These are phyloP conservation scores for Colletotrichum sp. DNA, from an alignment of 2,329 filamentous ascomycete genomes.

Conservation along the genomic window DNA sequence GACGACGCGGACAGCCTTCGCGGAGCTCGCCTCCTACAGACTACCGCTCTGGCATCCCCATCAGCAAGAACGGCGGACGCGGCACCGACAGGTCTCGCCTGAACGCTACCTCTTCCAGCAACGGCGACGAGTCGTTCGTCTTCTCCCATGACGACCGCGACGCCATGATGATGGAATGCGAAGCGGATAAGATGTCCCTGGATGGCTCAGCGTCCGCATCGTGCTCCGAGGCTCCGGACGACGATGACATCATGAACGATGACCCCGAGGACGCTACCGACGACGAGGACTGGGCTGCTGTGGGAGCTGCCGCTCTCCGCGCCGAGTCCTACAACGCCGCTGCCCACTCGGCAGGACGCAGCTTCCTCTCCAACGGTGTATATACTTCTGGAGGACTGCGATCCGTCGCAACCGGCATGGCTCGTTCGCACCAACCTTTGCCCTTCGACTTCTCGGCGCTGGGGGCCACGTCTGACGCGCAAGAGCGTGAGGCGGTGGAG, in stretches of 20 bases:
- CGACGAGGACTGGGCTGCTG: slow-evolving; percentile 93
- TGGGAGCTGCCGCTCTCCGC: slow-evolving; percentile 85
- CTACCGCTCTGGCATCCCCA: slow-evolving; percentile 61
- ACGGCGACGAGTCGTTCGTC: slow-evolving; percentile 73
- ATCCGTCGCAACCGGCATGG: slow-evolving; percentile 60
- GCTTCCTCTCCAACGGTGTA: slow-evolving; percentile 51
- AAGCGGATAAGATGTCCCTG: slow-evolving; percentile 94
- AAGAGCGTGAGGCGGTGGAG: slow-evolving; percentile 83
- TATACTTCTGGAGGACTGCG: slow-evolving; percentile 53
- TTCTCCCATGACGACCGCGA: slow-evolving; percentile 76
- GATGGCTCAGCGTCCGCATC: slow-evolving; percentile 74
- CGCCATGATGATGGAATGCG: slow-evolving; percentile 76
- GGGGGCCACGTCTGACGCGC: slow-evolving; percentile 63
- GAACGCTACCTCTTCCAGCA: slow-evolving; percentile 62
- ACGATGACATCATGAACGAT: slow-evolving; percentile 71
- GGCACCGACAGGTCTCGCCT: slow-evolving; percentile 53
- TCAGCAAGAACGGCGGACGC: slow-evolving; percentile 50
- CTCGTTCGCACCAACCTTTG: slow-evolving; percentile 54
- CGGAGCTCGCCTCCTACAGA: slow-evolving; percentile 47
- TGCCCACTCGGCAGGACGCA: slow-evolving; percentile 52
- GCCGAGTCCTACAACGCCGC: slow-evolving; percentile 65
- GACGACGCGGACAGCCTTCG: slow-evolving; percentile 68
- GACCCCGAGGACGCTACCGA: slow-evolving; percentile 89
- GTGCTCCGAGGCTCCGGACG: slow-evolving; percentile 76
- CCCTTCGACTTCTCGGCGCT: slow-evolving; percentile 59